Percentiles rank a stretch among this genome's conserved stretches.
Conservation (phyloP, 2,329 filamentous ascomycete species). For the Zymoseptoria ardabiliae region DNA sequence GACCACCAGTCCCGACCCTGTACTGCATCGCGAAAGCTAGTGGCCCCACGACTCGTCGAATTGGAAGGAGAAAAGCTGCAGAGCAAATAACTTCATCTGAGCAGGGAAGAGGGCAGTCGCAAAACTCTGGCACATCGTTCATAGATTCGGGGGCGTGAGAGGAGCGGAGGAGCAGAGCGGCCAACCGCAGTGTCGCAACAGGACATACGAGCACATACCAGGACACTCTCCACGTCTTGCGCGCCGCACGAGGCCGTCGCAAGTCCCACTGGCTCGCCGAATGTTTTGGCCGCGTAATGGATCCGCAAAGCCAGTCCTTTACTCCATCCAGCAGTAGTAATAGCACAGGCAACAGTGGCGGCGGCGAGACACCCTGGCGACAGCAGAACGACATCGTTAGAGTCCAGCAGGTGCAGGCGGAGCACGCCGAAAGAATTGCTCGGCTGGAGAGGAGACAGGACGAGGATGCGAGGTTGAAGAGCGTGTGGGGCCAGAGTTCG, state of each 20-base stretch:
- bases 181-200: conserved; percentile 11
- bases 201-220: conserved; percentile 1
- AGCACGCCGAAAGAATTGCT: conserved; percentile 55
- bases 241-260: conserved; percentile 10
- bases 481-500: conserved; percentile 76
- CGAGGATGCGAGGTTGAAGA: conserved; percentile 63
- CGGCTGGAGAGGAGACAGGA: conserved; percentile 56
- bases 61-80: not conserved
- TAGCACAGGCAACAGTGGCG: conserved; percentile 5
- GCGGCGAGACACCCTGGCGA: conserved; percentile 48
- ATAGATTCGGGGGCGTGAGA: not conserved
- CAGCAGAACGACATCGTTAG: conserved; percentile 56
- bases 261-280: conserved; percentile 10
- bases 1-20: not conserved
- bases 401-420: conserved; percentile 52
- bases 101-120: not conserved
- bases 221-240: not conserved
- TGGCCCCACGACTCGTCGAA: not conserved
- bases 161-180: not conserved
- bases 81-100: not conserved
- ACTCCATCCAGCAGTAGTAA: conserved; percentile 37
- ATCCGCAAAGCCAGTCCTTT: conserved; percentile 55
- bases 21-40: not conserved
- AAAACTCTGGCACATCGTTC: not conserved
- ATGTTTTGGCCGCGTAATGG: conserved; percentile 40